A percentile compares a stretch with the other conserved stretches of the same genome.
These are phyloP conservation scores for Durotheca rogersii DNA, from an alignment of 495 filamentous ascomycete genomes.

Conservation along the genomic window DNA sequence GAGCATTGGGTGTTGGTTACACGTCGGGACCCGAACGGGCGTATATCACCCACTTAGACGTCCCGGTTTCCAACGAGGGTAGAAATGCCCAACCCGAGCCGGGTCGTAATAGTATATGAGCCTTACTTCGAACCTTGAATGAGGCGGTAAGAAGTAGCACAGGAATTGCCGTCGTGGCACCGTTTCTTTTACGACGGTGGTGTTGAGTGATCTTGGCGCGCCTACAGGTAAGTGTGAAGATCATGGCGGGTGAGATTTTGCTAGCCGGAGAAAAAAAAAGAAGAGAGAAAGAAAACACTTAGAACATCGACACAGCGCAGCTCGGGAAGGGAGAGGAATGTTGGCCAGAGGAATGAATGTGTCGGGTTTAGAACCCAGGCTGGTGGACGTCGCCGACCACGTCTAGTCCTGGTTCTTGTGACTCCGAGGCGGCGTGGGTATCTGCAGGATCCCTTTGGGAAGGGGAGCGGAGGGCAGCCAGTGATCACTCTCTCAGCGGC, in stretches of 20 bases:
- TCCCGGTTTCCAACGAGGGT: neutral
- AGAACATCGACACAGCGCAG: neutral
- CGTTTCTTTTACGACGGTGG: conserved; percentile 1
- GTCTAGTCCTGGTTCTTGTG: neutral
- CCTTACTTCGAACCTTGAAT: conserved; percentile 5
- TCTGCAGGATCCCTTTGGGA: neutral
- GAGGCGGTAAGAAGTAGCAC: conserved; percentile 26
- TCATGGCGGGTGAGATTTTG: too few relatives aligned
- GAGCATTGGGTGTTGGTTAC: too few relatives aligned
- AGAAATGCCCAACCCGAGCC: neutral
- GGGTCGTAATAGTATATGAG: neutral
- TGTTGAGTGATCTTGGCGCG: conserved; percentile 18
- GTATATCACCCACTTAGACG: too few relatives aligned
- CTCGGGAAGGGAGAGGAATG: too few relatives aligned
- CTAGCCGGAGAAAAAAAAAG: too few relatives aligned
- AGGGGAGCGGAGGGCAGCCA: neutral
- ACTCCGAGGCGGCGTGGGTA: neutral
- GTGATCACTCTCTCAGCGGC: too few relatives aligned
- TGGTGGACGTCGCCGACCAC: neutral
- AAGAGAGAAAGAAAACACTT: too few relatives aligned
- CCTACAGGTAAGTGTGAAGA: conserved; percentile 3
- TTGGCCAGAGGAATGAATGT: conserved; percentile 7
- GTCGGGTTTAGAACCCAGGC: too few relatives aligned
- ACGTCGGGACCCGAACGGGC: too few relatives aligned
- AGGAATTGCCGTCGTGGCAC: conserved; percentile 21